Percentiles rank a stretch among this genome's conserved stretches.
Conservation (phyloP, 1,284 basidiomycete species). For the Rhodofomes roseus region DNA sequence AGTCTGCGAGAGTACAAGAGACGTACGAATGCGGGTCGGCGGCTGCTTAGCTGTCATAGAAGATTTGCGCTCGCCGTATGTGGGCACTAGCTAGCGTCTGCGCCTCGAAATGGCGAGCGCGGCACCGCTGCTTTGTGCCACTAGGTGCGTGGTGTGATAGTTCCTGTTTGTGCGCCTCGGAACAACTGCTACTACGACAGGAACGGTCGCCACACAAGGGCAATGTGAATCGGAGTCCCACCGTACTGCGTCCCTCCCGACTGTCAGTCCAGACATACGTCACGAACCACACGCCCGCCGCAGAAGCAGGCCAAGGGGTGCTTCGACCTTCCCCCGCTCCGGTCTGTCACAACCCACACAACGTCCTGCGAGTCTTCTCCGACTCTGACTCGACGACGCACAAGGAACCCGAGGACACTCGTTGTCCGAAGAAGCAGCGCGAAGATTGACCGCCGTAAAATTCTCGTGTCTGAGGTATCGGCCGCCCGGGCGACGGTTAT, state of each 20-base stretch:
- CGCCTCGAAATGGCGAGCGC: not conserved
- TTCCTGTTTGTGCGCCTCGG: no score
- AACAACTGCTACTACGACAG: no score
- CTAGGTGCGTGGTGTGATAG: no score
- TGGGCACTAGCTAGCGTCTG: not conserved
- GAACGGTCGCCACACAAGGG: no score
- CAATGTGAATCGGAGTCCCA: no score
- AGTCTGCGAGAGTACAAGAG: not conserved
- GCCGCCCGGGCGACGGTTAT: not conserved
- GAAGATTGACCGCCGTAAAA: not conserved
- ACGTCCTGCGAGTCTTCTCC: not conserved
- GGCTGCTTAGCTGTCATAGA: not conserved
- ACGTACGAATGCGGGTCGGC: not conserved
- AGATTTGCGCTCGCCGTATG: not conserved
- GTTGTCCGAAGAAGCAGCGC: not conserved
- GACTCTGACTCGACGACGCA: not conserved
- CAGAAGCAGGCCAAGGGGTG: not conserved
- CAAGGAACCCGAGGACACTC: not conserved
- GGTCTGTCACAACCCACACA: not conserved
- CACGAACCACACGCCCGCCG: not conserved
- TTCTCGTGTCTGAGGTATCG: not conserved
- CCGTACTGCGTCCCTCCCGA: no score
- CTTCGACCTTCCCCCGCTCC: not conserved
- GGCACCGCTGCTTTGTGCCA: no score
- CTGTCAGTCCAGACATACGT: not conserved